Conservation (phyloP, 2,329 filamentous ascomycete genomes). For the Neophaeococcomyces aloes region DNA sequence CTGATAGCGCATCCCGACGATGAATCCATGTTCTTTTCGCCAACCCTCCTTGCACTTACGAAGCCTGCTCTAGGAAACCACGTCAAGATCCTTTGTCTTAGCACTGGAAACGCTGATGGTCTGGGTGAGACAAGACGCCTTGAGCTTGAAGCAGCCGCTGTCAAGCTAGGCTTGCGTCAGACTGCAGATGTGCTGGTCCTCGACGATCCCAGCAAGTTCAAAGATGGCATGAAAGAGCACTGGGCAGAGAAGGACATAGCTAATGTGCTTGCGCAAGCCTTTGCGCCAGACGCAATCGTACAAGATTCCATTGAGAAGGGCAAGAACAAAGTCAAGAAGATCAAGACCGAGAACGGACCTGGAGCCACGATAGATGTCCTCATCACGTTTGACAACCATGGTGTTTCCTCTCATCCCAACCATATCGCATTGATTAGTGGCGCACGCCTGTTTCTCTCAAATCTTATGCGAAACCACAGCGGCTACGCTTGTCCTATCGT, state of each 20-base stretch:
- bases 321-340: slow-evolving; percentile 10
- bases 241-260: slow-evolving; percentile 68
- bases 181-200: slow-evolving; percentile 78
- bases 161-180: slow-evolving; percentile 61
- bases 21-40: slow-evolving; percentile 98
- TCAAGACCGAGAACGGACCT: slow-evolving; percentile 28
- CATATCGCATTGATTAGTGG: slow-evolving; percentile 83
- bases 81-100: slow-evolving; percentile 86
- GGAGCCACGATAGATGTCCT: slow-evolving; percentile 62
- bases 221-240: slow-evolving; percentile 71
- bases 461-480: slow-evolving; percentile 51
- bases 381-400: slow-evolving; percentile 76
- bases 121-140: slow-evolving; percentile 71
- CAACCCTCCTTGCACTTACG: slow-evolving; percentile 75
- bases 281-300: slow-evolving; percentile 53
- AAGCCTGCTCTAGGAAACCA: slow-evolving; percentile 72
- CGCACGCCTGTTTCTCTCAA: slow-evolving; percentile 59
- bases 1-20: slow-evolving; percentile 96
- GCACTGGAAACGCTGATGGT: slow-evolving; percentile 76
- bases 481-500: slow-evolving; percentile 65
- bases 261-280: slow-evolving; percentile 58
- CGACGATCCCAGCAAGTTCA: slow-evolving; percentile 65
- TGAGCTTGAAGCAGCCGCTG: slow-evolving; percentile 72
- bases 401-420: slow-evolving; percentile 84
- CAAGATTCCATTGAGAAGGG: slow-evolving; percentile 7